Percentiles rank a stretch among this genome's conserved stretches.
phyloP scores from a whole-genome alignment of 2,329 filamentous ascomycete genomes.

The Fusarium coffeatum region DNA sequence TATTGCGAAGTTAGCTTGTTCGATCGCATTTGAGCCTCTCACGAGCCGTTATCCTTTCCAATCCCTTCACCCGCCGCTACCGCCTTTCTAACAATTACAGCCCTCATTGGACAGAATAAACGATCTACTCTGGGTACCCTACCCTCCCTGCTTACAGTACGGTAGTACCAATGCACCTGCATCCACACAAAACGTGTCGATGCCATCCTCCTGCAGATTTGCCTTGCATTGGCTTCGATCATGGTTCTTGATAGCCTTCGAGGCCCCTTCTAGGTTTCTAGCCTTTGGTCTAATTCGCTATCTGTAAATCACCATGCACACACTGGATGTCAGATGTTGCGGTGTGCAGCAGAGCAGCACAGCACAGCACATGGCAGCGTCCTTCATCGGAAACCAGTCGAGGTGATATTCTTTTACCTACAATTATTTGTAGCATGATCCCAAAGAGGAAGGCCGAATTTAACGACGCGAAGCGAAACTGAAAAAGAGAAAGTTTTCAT shows the following conservation, averaged over 20 bases:
- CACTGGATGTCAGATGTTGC: conserved; percentile 2
- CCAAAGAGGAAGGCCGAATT: neutral
- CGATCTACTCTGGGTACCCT: neutral
- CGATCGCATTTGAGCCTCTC: conserved; percentile 21
- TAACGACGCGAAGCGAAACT: neutral
- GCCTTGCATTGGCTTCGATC: conserved; percentile 35
- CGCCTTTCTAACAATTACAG: neutral
- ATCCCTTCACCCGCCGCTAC: neutral
- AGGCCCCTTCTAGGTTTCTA: conserved; percentile 36
- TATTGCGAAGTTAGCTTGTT: neutral
- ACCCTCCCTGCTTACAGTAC: neutral
- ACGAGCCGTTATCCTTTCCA: neutral
- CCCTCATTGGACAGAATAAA: neutral
- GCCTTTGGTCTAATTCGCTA: conserved; percentile 9
- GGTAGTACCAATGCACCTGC: neutral
- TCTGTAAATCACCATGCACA: neutral
- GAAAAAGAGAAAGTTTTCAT: neutral
- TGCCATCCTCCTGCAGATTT: conserved; percentile 28
- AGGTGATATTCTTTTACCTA: neutral
- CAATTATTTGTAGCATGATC: neutral
- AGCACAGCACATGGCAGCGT: neutral
- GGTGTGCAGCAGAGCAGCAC: conserved; percentile 9
- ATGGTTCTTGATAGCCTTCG: conserved; percentile 13
- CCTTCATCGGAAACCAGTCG: neutral
- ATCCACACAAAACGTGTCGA: conserved; percentile 25